Evolutionary conservation across 225 moss, liverwort and hornwort species (phyloP).

Genomic region (Lunularia cruciata): DNA sequence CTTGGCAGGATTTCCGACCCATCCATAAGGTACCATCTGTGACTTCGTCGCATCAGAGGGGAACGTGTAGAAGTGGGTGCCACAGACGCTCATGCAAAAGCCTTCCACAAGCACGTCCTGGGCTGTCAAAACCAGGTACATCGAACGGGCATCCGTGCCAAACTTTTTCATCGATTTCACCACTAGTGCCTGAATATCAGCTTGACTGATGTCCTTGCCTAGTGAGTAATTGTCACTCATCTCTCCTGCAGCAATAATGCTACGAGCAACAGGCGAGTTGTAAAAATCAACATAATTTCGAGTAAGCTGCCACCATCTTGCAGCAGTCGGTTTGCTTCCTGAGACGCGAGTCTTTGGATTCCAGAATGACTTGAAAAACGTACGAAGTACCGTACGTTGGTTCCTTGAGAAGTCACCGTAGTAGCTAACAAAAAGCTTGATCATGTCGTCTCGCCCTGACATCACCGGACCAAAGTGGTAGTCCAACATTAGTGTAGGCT

Average conservation of each 20-base stretch:
- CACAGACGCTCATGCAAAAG: slow-evolving; percentile 38
- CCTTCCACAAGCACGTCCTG: slow-evolving; percentile 50
- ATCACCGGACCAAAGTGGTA: slow-evolving; percentile 39
- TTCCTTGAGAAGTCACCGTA: slow-evolving; percentile 29
- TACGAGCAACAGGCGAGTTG: slow-evolving; percentile 45
- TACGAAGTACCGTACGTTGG: slow-evolving; percentile 13
- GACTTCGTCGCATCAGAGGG: slow-evolving; percentile 4
- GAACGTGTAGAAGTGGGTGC: slow-evolving; percentile 27
- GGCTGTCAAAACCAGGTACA: slow-evolving; percentile 56
- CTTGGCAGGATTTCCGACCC: slow-evolving; percentile 55
- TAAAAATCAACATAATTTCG: slow-evolving; percentile 42
- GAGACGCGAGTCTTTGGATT: slow-evolving; percentile 27
- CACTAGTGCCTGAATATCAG: slow-evolving; percentile 47
- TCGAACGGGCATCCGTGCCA: slow-evolving; percentile 28
- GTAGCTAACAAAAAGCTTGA: slow-evolving; percentile 26
- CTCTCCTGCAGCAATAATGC: slow-evolving; percentile 43
- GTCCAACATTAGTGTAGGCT: slow-evolving; percentile 30
- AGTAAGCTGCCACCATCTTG: slow-evolving; percentile 61
- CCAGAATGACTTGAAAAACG: slow-evolving; percentile 34
- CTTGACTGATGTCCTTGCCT: slow-evolving; percentile 34
- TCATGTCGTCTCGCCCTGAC: neutral
- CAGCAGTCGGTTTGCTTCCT: slow-evolving; percentile 47
- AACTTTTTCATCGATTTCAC: slow-evolving; percentile 42
- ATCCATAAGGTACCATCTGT: slow-evolving; percentile 27
- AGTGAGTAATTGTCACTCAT: slow-evolving; percentile 36